Conservation (phyloP, 75 land plant species). For the Adiantum capillusveneris region DNA sequence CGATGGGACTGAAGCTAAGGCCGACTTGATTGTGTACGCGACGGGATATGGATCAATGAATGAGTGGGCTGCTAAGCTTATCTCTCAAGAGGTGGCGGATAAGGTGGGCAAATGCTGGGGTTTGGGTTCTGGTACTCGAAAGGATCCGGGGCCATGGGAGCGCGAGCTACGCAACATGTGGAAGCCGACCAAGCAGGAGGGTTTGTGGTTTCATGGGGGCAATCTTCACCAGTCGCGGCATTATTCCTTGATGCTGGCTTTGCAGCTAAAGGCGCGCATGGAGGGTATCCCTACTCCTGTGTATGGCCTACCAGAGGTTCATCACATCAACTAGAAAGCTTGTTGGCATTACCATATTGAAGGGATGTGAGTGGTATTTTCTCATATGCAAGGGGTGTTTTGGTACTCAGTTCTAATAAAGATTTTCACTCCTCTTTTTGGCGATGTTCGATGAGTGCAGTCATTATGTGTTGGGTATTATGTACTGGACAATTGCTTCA, state of each 20-base stretch:
- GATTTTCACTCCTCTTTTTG: no score
- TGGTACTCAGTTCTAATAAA: no score
- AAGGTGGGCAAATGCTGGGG: constrained; percentile 15
- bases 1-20: constrained; percentile 6
- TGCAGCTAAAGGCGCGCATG: background rate
- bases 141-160: constrained; percentile 14
- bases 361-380: no score
- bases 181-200: constrained; percentile 6
- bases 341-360: no score
- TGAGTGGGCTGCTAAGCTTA: constrained; percentile 4
- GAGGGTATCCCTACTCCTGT: background rate
- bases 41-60: constrained; percentile 11
- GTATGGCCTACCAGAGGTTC: no score
- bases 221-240: constrained; percentile 8
- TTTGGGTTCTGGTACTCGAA: constrained; percentile 10
- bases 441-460: no score
- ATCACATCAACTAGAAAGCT: no score
- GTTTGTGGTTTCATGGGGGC: constrained; percentile 13
- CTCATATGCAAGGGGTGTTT: no score
- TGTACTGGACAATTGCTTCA: no score
- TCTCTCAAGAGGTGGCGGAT: constrained; percentile 16
- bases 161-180: constrained; percentile 7
- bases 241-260: background rate
- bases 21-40: constrained; percentile 8
- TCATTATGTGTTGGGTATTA: no score